Evolutionary conservation across 306 rosid genomes (phyloP), one percentile per base, ranked within the genome.

Genomic region (Castanea sativa): DNA sequence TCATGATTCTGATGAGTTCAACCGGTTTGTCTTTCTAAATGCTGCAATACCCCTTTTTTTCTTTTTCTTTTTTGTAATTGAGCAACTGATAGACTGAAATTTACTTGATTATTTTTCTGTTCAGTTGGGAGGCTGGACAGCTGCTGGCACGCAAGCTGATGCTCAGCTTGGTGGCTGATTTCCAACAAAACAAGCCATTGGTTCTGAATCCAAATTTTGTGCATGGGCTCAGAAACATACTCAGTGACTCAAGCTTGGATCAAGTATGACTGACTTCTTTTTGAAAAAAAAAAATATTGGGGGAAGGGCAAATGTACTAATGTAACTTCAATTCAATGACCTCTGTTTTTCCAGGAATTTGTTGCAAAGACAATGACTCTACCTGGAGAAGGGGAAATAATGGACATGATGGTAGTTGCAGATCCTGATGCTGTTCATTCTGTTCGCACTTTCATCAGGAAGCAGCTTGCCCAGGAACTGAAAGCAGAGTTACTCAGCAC

Each of bases 51-150:
- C 45, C 45, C 78, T 18, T 77, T 67, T 72, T 30, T 78, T 3
- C 51, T 6, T 49, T 38, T 16, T 75, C 57, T 72, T 30, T 78
- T 3, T 52, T 7, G 65, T 41, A 29, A 30, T 80, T 74, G 71
- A 58, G 55, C 43, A 58, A 20, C 70, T 78, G 49, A 67, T 73
- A 76, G 57, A 64, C 41, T 38, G 18, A 73, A 69, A 59, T 82
- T 86, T 57, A 65, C 79, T 76, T 32, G 69, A 70, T 80, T 75
- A 57, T 80, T 61, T 60, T 57, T 79, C 69, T 86, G 75, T 52
- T 85, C 74, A 96, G 99, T 73, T 96, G 99, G 99, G 99, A 96
- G 86, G 99, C 99, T 32, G 99, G 99, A 70, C 99, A 96, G 86
- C 84, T 88, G 74, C 85, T 96, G 83, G 92, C 93, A 20, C 93